phyloP scores from a whole-genome alignment of 2,329 filamentous ascomycete species.

The Penicillium polonicum region DNA sequence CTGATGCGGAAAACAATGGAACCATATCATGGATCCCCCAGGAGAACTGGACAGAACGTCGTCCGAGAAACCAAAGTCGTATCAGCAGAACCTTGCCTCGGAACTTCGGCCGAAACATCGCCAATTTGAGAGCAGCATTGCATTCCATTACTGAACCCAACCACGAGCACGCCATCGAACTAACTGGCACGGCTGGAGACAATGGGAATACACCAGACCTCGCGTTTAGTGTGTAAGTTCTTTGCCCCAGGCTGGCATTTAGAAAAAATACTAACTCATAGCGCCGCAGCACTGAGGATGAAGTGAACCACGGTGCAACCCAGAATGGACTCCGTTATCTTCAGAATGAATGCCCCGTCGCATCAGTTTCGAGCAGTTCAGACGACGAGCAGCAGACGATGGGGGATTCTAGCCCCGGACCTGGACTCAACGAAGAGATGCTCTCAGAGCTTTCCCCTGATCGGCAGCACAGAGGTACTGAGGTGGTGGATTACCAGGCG shows the following conservation, averaged over 20 bases:
- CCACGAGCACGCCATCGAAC: background rate
- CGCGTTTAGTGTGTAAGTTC: background rate
- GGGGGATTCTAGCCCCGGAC: too few species aligned
- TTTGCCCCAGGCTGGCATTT: background rate
- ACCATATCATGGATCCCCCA: background rate
- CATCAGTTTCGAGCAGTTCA: background rate
- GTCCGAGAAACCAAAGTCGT: background rate
- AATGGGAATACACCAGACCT: background rate
- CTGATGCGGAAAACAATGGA: background rate
- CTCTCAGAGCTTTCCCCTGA: background rate
- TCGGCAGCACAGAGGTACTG: background rate
- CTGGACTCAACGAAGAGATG: background rate
- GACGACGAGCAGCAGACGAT: background rate
- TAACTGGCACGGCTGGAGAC: background rate
- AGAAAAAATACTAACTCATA: background rate
- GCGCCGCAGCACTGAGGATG: background rate
- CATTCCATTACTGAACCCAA: background rate
- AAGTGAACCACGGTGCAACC: background rate
- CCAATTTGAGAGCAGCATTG: background rate
- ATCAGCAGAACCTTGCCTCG: constrained; percentile 1
- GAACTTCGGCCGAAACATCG: constrained; percentile 3
- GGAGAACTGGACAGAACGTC: background rate
- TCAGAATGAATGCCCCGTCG: background rate
- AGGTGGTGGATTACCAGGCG: background rate
- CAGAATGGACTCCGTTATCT: background rate